Evolutionary conservation across 1,284 basidiomycete species (phyloP).

Genomic region (Wolfiporia cocos): DNA sequence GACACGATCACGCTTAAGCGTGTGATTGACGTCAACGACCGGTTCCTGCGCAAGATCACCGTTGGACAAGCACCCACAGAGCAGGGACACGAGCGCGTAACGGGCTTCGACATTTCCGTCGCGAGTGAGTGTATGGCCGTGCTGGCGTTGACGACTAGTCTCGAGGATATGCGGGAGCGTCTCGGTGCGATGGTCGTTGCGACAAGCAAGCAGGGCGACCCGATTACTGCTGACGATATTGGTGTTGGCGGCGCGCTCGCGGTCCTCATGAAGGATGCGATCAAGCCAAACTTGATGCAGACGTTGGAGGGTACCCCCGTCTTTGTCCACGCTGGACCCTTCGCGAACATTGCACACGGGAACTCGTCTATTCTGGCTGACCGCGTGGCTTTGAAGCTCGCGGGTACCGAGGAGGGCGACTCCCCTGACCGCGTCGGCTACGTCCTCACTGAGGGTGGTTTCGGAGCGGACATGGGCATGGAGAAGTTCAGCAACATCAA

Average conservation of each 20-base stretch:
- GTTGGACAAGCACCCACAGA: constrained; percentile 90
- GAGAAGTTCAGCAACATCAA: constrained; percentile 99
- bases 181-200: constrained; percentile 96
- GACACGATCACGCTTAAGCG: constrained; percentile 98
- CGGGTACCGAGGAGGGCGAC: constrained; percentile 94
- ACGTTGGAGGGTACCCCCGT: constrained; percentile 98
- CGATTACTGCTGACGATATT: constrained; percentile 95
- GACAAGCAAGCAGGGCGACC: constrained; percentile 87
- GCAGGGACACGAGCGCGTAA: constrained; percentile 82
- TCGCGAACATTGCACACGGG: constrained; percentile 98
- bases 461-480: constrained; percentile 99
- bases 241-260: constrained; percentile 95
- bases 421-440: constrained; percentile 79
- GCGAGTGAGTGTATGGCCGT: constrained; percentile 99
- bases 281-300: constrained; percentile 99
- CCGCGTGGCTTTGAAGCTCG: constrained; percentile 93
- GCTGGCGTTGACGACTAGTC: constrained; percentile 82
- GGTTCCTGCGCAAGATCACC: constrained; percentile 93
- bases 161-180: constrained; percentile 89
- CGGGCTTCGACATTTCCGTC: constrained; percentile 96
- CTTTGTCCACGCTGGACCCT: constrained; percentile 98
- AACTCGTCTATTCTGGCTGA: constrained; percentile 99
- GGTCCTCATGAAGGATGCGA: constrained; percentile 98
- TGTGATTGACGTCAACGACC: constrained; percentile 95
- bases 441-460: constrained; percentile 97